Evolutionary conservation across 2,329 filamentous ascomycete species (phyloP).

Genomic region (Epichloe glyceriae): DNA sequence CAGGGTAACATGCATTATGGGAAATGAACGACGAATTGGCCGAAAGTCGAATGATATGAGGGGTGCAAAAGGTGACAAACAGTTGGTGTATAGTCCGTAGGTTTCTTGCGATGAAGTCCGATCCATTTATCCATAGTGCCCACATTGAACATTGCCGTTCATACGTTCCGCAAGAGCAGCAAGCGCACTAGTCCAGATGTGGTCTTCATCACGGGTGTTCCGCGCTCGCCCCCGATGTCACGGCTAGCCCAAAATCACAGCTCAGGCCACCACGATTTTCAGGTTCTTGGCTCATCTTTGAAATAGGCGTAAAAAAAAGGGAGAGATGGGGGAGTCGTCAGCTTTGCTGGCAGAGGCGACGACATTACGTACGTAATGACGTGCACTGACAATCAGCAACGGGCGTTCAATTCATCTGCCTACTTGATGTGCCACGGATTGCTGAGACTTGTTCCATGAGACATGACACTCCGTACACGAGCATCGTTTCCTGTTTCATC

Average conservation of each 20-base stretch:
- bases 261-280: too few species aligned
- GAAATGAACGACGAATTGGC: too few species aligned
- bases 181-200: neutral
- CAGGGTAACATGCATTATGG: too few species aligned
- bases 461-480: neutral
- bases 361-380: neutral
- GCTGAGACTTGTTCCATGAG: too few species aligned
- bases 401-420: neutral
- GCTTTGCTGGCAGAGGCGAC: slow-evolving; percentile 1
- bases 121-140: too few species aligned
- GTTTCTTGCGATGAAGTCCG: too few species aligned
- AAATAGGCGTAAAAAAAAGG: neutral
- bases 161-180: neutral
- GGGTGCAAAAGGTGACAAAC: too few species aligned
- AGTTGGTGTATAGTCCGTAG: too few species aligned
- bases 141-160: too few species aligned
- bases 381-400: neutral
- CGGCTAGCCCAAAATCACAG: too few species aligned
- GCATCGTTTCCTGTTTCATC: neutral
- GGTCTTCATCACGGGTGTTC: neutral
- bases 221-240: neutral
- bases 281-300: neutral
- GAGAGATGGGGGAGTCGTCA: slow-evolving; percentile 1
- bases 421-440: neutral
- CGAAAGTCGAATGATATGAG: too few species aligned